Evolutionary conservation across 257 asterid species (phyloP).

Genomic region (Solanum sitiens): DNA sequence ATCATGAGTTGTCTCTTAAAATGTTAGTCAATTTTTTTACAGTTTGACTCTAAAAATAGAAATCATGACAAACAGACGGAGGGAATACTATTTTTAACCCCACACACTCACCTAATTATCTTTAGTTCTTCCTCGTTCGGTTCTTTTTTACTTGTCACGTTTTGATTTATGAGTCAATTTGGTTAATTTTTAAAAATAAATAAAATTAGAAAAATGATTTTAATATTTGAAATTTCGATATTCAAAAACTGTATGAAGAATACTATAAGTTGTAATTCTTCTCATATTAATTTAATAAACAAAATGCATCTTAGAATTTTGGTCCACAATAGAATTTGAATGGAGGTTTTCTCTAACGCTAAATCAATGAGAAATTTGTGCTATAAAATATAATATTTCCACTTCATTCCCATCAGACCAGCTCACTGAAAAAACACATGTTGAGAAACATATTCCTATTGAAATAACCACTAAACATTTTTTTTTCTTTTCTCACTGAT

Average conservation of each 20-base stretch:
- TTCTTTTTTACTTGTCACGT: too few relatives aligned
- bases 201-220: too few relatives aligned
- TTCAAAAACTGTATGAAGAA: not conserved
- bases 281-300: too few relatives aligned
- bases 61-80: too few relatives aligned
- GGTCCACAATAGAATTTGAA: not conserved
- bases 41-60: too few relatives aligned
- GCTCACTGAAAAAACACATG: not conserved
- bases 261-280: too few relatives aligned
- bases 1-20: not conserved
- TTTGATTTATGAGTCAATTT: not conserved
- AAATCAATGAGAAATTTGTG: not conserved
- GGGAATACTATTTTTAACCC: not conserved
- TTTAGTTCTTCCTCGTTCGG: not conserved
- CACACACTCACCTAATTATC: not conserved
- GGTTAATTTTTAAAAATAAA: too few relatives aligned
- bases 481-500: not conserved
- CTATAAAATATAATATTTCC: too few relatives aligned
- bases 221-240: too few relatives aligned
- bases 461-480: not conserved
- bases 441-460: not conserved
- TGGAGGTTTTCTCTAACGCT: not conserved
- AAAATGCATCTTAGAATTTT: not conserved
- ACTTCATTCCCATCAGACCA: not conserved
- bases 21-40: too few relatives aligned